Evolutionary conservation across 306 rosid genomes (phyloP).

Genomic region (Citrullus mucosospermus): DNA sequence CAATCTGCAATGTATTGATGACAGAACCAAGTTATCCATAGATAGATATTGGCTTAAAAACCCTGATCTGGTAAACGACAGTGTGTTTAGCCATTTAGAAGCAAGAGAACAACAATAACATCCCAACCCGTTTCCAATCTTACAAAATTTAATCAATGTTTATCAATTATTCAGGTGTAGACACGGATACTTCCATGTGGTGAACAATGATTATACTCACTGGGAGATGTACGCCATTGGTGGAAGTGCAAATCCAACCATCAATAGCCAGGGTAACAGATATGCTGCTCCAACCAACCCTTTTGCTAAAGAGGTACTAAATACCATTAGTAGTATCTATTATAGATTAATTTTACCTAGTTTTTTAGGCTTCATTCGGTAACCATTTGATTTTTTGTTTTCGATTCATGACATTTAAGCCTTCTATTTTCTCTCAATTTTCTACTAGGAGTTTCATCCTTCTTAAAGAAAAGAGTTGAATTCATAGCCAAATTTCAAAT

Average conservation of each 20-base stretch:
- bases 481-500: too few species aligned
- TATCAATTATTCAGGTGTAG: constrained; percentile 59
- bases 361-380: too few species aligned
- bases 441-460: too few species aligned
- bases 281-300: constrained; percentile 76
- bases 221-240: constrained; percentile 99
- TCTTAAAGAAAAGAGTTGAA: too few species aligned
- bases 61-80: not conserved
- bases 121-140: not conserved
- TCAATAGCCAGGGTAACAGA: constrained; percentile 98
- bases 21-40: not conserved
- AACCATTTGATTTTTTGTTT: too few species aligned
- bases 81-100: not conserved
- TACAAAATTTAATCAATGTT: not conserved
- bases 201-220: constrained; percentile 98
- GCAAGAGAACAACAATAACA: not conserved
- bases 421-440: too few species aligned
- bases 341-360: too few species aligned
- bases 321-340: not conserved
- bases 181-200: constrained; percentile 96
- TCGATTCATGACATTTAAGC: too few species aligned
- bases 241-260: constrained; percentile 89
- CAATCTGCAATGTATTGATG: not conserved
- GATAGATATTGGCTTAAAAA: not conserved
- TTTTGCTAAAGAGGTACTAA: constrained; percentile 82